phyloP scores from a whole-genome alignment of 1,284 basidiomycete genomes.

The Neotropicomus parvogracilis region DNA sequence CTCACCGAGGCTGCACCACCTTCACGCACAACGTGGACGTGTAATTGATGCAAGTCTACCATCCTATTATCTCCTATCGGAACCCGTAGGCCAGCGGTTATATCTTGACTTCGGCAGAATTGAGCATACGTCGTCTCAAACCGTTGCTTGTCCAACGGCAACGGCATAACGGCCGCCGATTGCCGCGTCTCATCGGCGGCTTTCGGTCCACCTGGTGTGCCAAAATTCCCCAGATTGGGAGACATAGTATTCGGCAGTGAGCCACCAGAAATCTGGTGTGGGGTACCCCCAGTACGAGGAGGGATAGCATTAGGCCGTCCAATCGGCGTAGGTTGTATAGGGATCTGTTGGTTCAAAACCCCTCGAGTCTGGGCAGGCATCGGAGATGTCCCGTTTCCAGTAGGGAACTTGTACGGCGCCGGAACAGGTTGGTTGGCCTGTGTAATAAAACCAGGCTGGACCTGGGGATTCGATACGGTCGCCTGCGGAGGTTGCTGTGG shows the following conservation, averaged over 20 bases:
- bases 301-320: conserved; percentile 30
- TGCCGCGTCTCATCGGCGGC: conserved; percentile 21
- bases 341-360: conserved; percentile 22
- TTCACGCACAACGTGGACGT: conserved; percentile 52
- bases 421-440: conserved; percentile 24
- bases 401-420: conserved; percentile 25
- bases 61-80: conserved; percentile 47
- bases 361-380: conserved; percentile 24
- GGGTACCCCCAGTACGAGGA: conserved; percentile 29
- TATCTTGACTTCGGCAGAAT: conserved; percentile 41
- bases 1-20: conserved; percentile 51
- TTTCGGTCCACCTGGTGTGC: conserved; percentile 22
- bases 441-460: conserved; percentile 23
- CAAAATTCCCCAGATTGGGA: conserved; percentile 28
- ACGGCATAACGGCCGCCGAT: conserved; percentile 31
- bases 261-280: conserved; percentile 29
- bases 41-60: conserved; percentile 57
- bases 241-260: conserved; percentile 25
- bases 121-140: conserved; percentile 50
- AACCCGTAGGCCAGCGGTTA: conserved; percentile 38
- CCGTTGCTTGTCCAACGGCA: conserved; percentile 46
- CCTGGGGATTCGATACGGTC: conserved; percentile 13
- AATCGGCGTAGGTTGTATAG: conserved; percentile 25
- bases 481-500: conserved; percentile 21
- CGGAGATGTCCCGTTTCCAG: conserved; percentile 21